These are phyloP conservation scores for Wickerhamiella lipophila DNA, from an alignment of 805 yeast genomes.

Conservation along the genomic window DNA sequence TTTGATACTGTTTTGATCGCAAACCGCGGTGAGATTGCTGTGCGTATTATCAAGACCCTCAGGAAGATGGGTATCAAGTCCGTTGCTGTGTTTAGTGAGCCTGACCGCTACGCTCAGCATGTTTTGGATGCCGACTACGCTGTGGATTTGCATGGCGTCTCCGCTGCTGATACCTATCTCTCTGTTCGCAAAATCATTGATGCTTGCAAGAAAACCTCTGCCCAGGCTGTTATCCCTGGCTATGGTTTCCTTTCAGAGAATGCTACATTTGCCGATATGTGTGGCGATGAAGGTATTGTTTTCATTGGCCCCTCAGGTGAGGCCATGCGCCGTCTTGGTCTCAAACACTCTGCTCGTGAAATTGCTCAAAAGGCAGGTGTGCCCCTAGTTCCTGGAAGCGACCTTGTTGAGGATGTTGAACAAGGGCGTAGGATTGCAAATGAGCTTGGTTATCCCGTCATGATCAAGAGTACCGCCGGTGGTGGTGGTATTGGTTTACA, in stretches of 20 bases:
- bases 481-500: slow-evolving; percentile 99
- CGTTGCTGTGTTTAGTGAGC: slow-evolving; percentile 82
- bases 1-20: slow-evolving; percentile 84
- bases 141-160: slow-evolving; percentile 61
- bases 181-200: slow-evolving; percentile 69
- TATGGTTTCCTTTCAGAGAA: slow-evolving; percentile 94
- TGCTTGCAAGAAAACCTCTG: slow-evolving; percentile 72
- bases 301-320: slow-evolving; percentile 97
- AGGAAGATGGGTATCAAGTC: slow-evolving; percentile 66
- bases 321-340: slow-evolving; percentile 79
- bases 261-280: slow-evolving; percentile 87
- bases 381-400: slow-evolving; percentile 96
- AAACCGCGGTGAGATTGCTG: slow-evolving; percentile 96
- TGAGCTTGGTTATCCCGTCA: slow-evolving; percentile 66
- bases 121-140: slow-evolving; percentile 73
- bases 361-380: slow-evolving; percentile 86
- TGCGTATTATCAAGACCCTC: slow-evolving; percentile 78
- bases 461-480: slow-evolving; percentile 97
- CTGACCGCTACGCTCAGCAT: slow-evolving; percentile 80
- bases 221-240: slow-evolving; percentile 97
- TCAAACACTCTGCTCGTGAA: slow-evolving; percentile 93
- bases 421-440: slow-evolving; percentile 72
- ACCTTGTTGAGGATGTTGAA: slow-evolving; percentile 52
- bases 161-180: slow-evolving; percentile 86
- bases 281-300: slow-evolving; percentile 68